phyloP scores from a whole-genome alignment of 2,329 filamentous ascomycete species.

The Dactylonectria estremocensis region DNA sequence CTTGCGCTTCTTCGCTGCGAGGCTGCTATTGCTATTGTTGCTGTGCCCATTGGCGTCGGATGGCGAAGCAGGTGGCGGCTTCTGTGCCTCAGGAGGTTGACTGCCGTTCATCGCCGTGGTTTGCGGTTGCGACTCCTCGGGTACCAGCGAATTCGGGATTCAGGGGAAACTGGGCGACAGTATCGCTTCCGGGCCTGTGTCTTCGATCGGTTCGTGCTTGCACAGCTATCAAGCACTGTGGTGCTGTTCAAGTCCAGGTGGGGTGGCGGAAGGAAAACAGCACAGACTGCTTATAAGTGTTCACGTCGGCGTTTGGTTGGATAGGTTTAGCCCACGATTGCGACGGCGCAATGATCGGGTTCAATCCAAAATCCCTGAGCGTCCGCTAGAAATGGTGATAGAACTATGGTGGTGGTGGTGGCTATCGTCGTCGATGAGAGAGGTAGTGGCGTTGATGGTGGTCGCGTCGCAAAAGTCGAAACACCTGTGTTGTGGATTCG shows the following conservation, averaged over 20 bases:
- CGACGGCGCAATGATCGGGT: neutral
- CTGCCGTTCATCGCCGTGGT: conserved; percentile 45
- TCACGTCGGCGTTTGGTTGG: conserved; percentile 31
- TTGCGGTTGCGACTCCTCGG: conserved; percentile 29
- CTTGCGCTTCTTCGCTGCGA: conserved; percentile 77
- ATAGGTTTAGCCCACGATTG: conserved; percentile 13
- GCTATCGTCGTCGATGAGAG: conserved; percentile 19
- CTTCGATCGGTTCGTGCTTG: conserved; percentile 26
- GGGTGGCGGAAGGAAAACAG: conserved; percentile 36
- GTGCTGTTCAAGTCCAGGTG: conserved; percentile 34
- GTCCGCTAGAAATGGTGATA: conserved; percentile 14
- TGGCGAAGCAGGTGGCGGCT: conserved; percentile 47
- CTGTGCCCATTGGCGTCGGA: conserved; percentile 49
- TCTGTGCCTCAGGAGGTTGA: conserved; percentile 52
- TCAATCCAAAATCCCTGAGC: conserved; percentile 7
- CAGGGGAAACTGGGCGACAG: conserved; percentile 1
- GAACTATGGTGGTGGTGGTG: conserved; percentile 27
- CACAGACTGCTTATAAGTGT: conserved; percentile 40
- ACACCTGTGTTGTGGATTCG: conserved; percentile 42
- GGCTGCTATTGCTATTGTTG: conserved; percentile 45
- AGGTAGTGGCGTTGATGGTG: conserved; percentile 36
- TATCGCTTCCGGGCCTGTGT: conserved; percentile 26
- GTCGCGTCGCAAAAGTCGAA: conserved; percentile 41
- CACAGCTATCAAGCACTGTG: conserved; percentile 17
- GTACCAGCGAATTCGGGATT: conserved; percentile 20